Evolutionary conservation across 768 basidiomycete genomes (phyloP).

Genomic region (Pulveroboletus sp.): DNA sequence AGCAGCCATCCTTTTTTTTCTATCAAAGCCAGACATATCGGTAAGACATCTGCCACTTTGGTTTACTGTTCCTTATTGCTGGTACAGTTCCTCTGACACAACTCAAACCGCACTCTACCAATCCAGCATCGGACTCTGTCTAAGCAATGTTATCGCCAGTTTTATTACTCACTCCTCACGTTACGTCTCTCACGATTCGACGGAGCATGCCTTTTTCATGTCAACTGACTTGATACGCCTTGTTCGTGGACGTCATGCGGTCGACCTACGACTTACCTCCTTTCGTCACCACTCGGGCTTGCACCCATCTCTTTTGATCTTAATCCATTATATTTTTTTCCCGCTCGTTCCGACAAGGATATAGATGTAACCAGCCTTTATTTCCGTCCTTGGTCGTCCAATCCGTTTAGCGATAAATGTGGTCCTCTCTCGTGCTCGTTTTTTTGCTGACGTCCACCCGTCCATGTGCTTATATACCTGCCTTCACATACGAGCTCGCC

Average conservation of each 20-base stretch:
- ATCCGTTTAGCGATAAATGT: not conserved
- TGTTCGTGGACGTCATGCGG: not conserved
- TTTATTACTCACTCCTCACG: conserved; percentile 6
- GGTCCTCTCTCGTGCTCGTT: too few species aligned
- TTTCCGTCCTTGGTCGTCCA: not conserved
- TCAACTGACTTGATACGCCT: not conserved
- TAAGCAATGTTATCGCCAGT: conserved; percentile 10
- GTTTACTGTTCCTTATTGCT: conserved; percentile 3
- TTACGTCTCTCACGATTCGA: conserved; percentile 6
- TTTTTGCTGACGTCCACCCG: too few species aligned
- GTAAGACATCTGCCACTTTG: conserved; percentile 1
- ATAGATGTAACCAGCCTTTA: conserved; percentile 15
- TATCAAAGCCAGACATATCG: not conserved
- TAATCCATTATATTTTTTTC: not conserved
- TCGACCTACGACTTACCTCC: not conserved
- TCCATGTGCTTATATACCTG: too few species aligned
- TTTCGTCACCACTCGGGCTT: not conserved
- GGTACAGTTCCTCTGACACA: not conserved
- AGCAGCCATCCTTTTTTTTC: conserved; percentile 14
- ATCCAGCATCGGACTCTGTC: conserved; percentile 6
- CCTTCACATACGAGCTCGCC: too few species aligned
- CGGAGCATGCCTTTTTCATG: not conserved
- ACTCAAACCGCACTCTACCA: conserved; percentile 1
- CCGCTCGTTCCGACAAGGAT: conserved; percentile 6
- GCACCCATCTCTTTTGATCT: not conserved